Evolutionary conservation across 2,329 filamentous ascomycete genomes (phyloP).

Genomic region (Decorospora gaudefroyi): DNA sequence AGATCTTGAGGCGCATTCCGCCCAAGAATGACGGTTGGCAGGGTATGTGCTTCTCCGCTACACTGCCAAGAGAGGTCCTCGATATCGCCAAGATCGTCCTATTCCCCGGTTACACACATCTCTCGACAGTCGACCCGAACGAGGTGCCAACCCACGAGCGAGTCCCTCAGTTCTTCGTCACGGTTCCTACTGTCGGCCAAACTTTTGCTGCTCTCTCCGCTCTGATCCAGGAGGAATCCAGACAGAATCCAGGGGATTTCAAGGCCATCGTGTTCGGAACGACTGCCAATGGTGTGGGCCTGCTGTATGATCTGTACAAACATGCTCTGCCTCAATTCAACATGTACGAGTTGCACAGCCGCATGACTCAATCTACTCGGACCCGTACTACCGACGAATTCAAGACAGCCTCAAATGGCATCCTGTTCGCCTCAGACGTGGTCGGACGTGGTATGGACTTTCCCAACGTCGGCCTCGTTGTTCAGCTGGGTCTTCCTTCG

Average conservation of each 20-base stretch:
- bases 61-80: conserved; percentile 52
- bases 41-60: conserved; percentile 57
- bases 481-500: conserved; percentile 57
- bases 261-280: conserved; percentile 55
- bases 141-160: conserved; percentile 54
- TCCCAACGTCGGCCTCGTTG: conserved; percentile 55
- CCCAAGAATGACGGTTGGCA: conserved; percentile 56
- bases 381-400: conserved; percentile 53
- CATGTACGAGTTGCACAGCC: conserved; percentile 52
- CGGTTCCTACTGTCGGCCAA: conserved; percentile 51
- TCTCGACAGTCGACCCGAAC: conserved; percentile 53
- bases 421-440: conserved; percentile 57
- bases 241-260: conserved; percentile 47
- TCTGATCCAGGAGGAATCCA: conserved; percentile 53
- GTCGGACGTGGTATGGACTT: conserved; percentile 59
- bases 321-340: conserved; percentile 41
- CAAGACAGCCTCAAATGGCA: conserved; percentile 53
- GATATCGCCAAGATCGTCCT: conserved; percentile 53
- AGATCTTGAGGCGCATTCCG: conserved; percentile 57
- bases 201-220: conserved; percentile 54
- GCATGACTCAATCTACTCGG: conserved; percentile 50
- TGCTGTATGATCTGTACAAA: conserved; percentile 50
- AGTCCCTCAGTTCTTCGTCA: conserved; percentile 56
- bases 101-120: conserved; percentile 48
- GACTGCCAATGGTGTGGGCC: conserved; percentile 53